Percentiles rank a stretch among this genome's conserved stretches.
phyloP scores from a whole-genome alignment of 495 filamentous ascomycete genomes.

The Mycothermus thermophilus region DNA sequence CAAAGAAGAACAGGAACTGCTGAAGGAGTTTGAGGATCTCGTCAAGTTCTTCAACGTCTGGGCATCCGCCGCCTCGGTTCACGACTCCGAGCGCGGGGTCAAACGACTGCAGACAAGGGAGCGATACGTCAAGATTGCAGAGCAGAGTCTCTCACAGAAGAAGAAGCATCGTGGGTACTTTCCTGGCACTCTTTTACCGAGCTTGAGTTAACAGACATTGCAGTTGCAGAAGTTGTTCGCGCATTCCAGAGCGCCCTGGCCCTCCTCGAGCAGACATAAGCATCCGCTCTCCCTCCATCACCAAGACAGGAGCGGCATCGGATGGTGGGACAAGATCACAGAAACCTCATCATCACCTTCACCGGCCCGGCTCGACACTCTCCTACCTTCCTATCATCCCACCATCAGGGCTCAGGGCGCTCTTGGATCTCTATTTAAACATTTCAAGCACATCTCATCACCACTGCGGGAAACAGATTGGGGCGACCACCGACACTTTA shows the following conservation, averaged over 20 bases:
- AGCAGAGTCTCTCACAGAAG: slow-evolving; percentile 53
- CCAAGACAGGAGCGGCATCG: background rate
- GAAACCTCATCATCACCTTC: too few species aligned
- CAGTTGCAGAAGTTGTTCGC: slow-evolving; percentile 62
- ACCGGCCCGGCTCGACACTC: too few species aligned
- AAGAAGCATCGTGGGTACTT: slow-evolving; percentile 55
- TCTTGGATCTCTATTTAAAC: too few species aligned
- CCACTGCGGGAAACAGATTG: too few species aligned
- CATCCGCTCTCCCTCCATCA: background rate
- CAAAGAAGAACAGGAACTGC: slow-evolving; percentile 44
- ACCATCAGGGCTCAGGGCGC: background rate
- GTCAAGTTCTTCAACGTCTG: slow-evolving; percentile 60
- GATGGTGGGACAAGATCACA: too few species aligned
- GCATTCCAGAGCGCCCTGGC: slow-evolving; percentile 70
- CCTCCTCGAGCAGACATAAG: slow-evolving; percentile 37
- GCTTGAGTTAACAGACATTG: too few species aligned
- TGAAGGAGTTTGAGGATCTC: slow-evolving; percentile 48
- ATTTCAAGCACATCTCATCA: too few species aligned
- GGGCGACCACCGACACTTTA: too few species aligned
- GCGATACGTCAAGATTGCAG: slow-evolving; percentile 55
- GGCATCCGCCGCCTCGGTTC: slow-evolving; percentile 47
- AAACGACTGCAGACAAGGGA: slow-evolving; percentile 70
- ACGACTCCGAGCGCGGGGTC: slow-evolving; percentile 55
- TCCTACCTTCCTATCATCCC: too few species aligned
- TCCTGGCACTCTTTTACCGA: too few species aligned